Evolutionary conservation across 1,284 basidiomycete species (phyloP).

Genomic region (Coniferiporia sulphurascens): DNA sequence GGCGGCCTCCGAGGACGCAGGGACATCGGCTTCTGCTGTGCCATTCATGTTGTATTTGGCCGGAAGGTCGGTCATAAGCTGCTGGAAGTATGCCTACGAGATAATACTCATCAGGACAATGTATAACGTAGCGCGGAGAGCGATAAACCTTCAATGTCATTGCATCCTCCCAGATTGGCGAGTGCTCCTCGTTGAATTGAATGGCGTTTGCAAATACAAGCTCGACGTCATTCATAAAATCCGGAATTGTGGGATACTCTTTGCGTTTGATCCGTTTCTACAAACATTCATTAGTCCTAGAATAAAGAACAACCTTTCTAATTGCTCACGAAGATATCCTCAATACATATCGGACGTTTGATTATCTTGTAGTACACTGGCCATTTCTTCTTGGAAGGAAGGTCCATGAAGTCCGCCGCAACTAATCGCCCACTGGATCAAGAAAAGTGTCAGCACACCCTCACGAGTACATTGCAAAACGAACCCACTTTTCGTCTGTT

Average conservation of each 20-base stretch:
- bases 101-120: conserved; percentile 16
- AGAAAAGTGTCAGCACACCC: conserved; percentile 7
- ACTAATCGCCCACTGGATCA: conserved; percentile 58
- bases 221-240: conserved; percentile 84
- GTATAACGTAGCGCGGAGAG: background rate
- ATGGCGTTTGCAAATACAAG: conserved; percentile 91
- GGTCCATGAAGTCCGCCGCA: conserved; percentile 75
- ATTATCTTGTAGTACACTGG: conserved; percentile 85
- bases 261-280: conserved; percentile 76
- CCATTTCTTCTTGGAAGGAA: conserved; percentile 78
- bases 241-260: conserved; percentile 58
- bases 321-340: conserved; percentile 68
- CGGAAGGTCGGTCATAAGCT: conserved; percentile 72
- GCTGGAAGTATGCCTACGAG: conserved; percentile 59
- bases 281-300: conserved; percentile 16
- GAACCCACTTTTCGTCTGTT: conserved; percentile 56
- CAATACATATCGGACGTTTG: conserved; percentile 76
- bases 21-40: background rate
- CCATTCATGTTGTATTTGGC: conserved; percentile 39
- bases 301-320: background rate
- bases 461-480: background rate
- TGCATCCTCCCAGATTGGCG: conserved; percentile 73
- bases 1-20: conserved; percentile 43
- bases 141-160: conserved; percentile 47
- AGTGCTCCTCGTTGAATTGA: conserved; percentile 73